Conservation (phyloP, 208 protist species). For the Herpetomonas tarakana region DNA sequence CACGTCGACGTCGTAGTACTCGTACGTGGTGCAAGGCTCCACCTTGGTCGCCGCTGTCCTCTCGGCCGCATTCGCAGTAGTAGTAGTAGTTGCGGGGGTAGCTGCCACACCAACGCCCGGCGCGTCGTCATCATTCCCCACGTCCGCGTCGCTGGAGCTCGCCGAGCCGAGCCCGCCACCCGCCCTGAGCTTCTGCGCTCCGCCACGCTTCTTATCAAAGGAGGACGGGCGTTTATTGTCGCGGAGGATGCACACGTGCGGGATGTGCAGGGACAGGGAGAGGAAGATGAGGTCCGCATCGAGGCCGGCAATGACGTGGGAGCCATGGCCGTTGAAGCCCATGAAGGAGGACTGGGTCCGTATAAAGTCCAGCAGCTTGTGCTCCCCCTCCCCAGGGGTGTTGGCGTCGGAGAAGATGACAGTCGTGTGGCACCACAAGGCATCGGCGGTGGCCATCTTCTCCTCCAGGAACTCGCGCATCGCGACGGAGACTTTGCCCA, state of each 20-base stretch:
- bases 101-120: neutral
- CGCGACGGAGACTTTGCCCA: constrained; percentile 87
- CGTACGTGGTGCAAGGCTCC: constrained; percentile 22
- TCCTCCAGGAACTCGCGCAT: constrained; percentile 75
- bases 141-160: neutral
- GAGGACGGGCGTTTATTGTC: constrained; percentile 47
- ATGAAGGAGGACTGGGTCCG: constrained; percentile 73
- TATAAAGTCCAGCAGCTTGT: constrained; percentile 92
- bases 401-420: constrained; percentile 94
- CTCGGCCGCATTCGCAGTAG: neutral
- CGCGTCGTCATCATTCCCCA: neutral
- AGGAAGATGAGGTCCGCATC: constrained; percentile 99
- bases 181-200: neutral
- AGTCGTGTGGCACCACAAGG: constrained; percentile 78
- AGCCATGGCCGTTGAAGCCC: constrained; percentile 65
- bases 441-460: constrained; percentile 47
- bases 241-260: constrained; percentile 91
- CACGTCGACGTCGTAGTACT: constrained; percentile 76
- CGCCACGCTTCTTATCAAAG: constrained; percentile 16
- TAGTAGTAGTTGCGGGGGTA: constrained; percentile 4
- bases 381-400: constrained; percentile 97
- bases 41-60: neutral
- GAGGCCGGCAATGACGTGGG: constrained; percentile 97
- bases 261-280: constrained; percentile 92
- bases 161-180: neutral